These are phyloP conservation scores for Ceratocystis colombiana DNA, from an alignment of 2,329 filamentous ascomycete species.

Conservation along the genomic window DNA sequence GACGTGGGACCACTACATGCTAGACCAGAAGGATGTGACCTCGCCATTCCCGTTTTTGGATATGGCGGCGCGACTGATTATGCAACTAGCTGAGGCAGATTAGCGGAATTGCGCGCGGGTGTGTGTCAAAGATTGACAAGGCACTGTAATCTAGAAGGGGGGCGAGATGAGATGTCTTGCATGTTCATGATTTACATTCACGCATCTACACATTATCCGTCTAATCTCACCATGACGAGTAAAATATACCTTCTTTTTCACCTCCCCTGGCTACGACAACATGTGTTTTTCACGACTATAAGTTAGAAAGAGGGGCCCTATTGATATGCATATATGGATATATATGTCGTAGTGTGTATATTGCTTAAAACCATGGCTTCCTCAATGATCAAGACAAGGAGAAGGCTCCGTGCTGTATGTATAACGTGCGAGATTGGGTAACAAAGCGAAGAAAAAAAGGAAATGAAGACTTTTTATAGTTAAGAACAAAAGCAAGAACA, in stretches of 20 bases:
- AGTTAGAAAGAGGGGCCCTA: too few relatives aligned
- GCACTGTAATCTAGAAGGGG: too few relatives aligned
- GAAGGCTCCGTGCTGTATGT: background rate
- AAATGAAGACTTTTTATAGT: slow-evolving; percentile 1
- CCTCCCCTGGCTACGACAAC: too few relatives aligned
- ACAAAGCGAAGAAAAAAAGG: background rate
- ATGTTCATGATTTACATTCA: too few relatives aligned
- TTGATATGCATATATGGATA: too few relatives aligned
- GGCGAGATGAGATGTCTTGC: background rate
- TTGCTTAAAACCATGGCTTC: too few relatives aligned
- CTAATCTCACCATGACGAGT: too few relatives aligned
- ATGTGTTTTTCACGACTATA: too few relatives aligned
- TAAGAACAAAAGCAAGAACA: background rate
- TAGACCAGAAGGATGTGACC: slow-evolving; percentile 89
- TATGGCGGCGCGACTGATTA: slow-evolving; percentile 82
- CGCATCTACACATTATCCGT: too few relatives aligned
- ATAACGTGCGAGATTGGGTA: background rate
- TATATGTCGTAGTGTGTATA: too few relatives aligned
- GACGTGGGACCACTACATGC: slow-evolving; percentile 57
- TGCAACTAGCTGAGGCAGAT: slow-evolving; percentile 79
- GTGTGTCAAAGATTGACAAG: background rate
- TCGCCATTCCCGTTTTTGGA: slow-evolving; percentile 94
- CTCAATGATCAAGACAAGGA: background rate
- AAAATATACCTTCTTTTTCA: too few relatives aligned
- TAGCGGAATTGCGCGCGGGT: slow-evolving; percentile 29